A percentile compares a stretch with the other conserved stretches of the same genome.
These are phyloP conservation scores for Platanthera zijinensis DNA, from an alignment of 106 monocot genomes.

Conservation along the genomic window DNA sequence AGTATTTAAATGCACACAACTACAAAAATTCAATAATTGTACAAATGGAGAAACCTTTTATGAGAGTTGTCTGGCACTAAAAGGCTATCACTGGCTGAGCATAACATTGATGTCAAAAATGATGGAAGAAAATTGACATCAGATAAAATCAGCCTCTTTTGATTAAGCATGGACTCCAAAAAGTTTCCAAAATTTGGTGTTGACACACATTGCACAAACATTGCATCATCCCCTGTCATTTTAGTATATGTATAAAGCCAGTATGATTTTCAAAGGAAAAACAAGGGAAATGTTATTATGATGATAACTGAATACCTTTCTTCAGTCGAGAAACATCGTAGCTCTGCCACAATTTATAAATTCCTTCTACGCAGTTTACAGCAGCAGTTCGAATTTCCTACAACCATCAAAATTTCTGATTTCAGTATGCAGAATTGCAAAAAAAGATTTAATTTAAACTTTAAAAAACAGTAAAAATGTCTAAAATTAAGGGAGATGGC, in stretches of 20 bases:
- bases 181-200: slow-evolving; percentile 50
- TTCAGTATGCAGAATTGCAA: background rate
- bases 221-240: slow-evolving; percentile 49
- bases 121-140: slow-evolving; percentile 67
- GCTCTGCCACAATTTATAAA: slow-evolving; percentile 41
- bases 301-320: slow-evolving; percentile 49
- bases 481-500: background rate
- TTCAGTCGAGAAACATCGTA: slow-evolving; percentile 39
- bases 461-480: background rate
- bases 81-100: slow-evolving; percentile 28
- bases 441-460: background rate
- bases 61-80: slow-evolving; percentile 38
- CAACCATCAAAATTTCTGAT: background rate
- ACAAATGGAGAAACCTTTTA: slow-evolving; percentile 41
- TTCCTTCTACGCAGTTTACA: slow-evolving; percentile 48
- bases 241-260: background rate
- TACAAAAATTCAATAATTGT: background rate
- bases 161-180: slow-evolving; percentile 43
- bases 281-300: background rate
- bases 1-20: background rate
- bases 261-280: background rate
- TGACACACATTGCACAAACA: slow-evolving; percentile 23
- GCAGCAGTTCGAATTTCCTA: slow-evolving; percentile 76
- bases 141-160: slow-evolving; percentile 64
- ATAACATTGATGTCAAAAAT: slow-evolving; percentile 54